Evolutionary conservation across 257 asterid genomes (phyloP).

Genomic region (Petunia axillaris): DNA sequence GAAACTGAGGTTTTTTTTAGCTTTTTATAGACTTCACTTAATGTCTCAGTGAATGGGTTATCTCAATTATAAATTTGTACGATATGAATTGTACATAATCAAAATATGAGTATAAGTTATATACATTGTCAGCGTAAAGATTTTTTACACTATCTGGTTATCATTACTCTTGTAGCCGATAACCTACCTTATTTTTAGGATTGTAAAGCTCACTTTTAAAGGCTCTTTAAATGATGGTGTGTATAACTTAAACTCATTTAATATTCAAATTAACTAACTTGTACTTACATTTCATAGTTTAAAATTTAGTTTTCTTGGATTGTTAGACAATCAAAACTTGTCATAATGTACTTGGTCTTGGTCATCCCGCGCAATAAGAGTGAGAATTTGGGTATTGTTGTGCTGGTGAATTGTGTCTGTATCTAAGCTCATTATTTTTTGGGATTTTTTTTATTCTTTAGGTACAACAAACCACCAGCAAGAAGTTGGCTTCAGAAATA

Average conservation of each 20-base stretch:
- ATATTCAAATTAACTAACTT: background rate
- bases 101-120: background rate
- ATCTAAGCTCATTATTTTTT: constrained; percentile 1
- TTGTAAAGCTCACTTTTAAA: too few species aligned
- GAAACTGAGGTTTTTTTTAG: constrained; percentile 66
- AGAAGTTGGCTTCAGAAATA: constrained; percentile 81
- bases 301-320: background rate
- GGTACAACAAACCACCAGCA: constrained; percentile 71
- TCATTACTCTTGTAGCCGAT: too few species aligned
- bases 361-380: background rate
- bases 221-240: too few species aligned
- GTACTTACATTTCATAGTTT: background rate
- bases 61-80: background rate
- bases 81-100: background rate
- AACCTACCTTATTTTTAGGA: too few species aligned
- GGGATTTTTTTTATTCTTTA: constrained; percentile 29
- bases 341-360: background rate
- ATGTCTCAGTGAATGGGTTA: constrained; percentile 23
- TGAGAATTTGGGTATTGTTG: constrained; percentile 14
- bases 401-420: constrained; percentile 17
- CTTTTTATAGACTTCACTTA: background rate
- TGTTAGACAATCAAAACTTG: background rate
- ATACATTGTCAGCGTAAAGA: too few species aligned
- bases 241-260: too few species aligned
- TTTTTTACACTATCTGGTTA: too few species aligned